Conservation (phyloP, 2,329 filamentous ascomycete species). For the Colletotrichum orbiculare region DNA sequence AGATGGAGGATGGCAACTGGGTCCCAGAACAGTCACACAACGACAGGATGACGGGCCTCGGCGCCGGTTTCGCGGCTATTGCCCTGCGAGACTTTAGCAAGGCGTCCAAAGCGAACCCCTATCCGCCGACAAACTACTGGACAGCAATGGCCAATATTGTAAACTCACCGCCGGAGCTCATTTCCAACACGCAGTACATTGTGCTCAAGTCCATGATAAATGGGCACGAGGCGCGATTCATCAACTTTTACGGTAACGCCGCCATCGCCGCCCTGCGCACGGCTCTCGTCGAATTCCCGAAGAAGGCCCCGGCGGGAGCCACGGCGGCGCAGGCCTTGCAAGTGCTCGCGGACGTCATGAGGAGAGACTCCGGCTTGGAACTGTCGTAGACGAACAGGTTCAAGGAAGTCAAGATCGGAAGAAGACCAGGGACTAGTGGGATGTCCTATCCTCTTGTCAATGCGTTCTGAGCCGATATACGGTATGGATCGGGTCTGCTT, state of each 20-base stretch:
- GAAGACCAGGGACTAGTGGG: too few species aligned
- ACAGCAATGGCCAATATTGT: constrained; percentile 78
- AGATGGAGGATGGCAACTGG: constrained; percentile 68
- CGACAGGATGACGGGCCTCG: constrained; percentile 85
- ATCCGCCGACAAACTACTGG: constrained; percentile 87
- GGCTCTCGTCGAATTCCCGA: constrained; percentile 80
- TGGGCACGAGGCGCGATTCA: constrained; percentile 78
- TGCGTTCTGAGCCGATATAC: too few species aligned
- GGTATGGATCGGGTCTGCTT: too few species aligned
- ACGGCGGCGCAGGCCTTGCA: constrained; percentile 62
- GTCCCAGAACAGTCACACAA: constrained; percentile 78
- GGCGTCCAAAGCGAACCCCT: constrained; percentile 76
- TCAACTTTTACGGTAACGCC: constrained; percentile 83
- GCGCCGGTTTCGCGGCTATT: constrained; percentile 84
- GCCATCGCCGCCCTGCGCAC: constrained; percentile 77
- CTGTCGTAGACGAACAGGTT: constrained; percentile 46
- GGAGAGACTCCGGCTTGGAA: constrained; percentile 60
- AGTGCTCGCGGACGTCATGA: constrained; percentile 65
- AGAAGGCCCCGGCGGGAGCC: constrained; percentile 58
- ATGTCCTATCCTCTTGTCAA: too few species aligned
- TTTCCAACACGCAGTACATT: constrained; percentile 79
- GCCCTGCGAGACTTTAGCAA: constrained; percentile 84
- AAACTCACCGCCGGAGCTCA: constrained; percentile 75
- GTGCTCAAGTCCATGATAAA: constrained; percentile 79
- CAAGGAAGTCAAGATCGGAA: too few species aligned